Evolutionary conservation across 495 filamentous ascomycete genomes (phyloP).

Genomic region (Penicillium parvum): DNA sequence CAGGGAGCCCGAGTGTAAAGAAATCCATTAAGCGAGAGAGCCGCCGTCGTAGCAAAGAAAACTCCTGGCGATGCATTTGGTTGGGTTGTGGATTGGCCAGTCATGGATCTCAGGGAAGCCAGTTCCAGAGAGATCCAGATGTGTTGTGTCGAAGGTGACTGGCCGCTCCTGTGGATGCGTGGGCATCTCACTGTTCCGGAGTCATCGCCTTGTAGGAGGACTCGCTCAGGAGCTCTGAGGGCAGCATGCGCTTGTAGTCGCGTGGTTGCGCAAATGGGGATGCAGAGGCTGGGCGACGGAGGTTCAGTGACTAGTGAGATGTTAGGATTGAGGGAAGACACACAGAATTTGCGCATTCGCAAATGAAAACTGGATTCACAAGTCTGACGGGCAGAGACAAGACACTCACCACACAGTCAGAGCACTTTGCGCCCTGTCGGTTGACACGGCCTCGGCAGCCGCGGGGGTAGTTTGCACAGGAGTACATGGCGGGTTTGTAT

Average conservation of each 20-base stretch:
- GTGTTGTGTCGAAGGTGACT: background rate
- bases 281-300: conserved; percentile 39
- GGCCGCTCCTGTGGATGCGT: no score
- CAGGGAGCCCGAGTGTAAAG: background rate
- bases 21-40: conserved; percentile 7
- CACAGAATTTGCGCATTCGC: no score
- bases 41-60: conserved; percentile 23
- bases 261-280: conserved; percentile 44
- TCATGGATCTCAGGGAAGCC: conserved; percentile 3
- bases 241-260: conserved; percentile 39
- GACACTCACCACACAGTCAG: conserved; percentile 44
- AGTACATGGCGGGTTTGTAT: conserved; percentile 44
- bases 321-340: no score
- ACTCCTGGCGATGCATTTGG: conserved; percentile 40
- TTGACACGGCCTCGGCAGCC: conserved; percentile 49
- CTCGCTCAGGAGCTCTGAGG: conserved; percentile 36
- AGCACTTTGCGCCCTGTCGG: conserved; percentile 40
- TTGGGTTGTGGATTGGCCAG: conserved; percentile 2
- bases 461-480: conserved; percentile 48
- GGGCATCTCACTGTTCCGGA: conserved; percentile 23
- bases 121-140: conserved; percentile 14
- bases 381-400: background rate
- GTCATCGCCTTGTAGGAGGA: conserved; percentile 23
- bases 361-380: background rate
- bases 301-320: conserved; percentile 31